Evolutionary conservation across 768 basidiomycete species (phyloP).

Genomic region (Suillus decipiens): DNA sequence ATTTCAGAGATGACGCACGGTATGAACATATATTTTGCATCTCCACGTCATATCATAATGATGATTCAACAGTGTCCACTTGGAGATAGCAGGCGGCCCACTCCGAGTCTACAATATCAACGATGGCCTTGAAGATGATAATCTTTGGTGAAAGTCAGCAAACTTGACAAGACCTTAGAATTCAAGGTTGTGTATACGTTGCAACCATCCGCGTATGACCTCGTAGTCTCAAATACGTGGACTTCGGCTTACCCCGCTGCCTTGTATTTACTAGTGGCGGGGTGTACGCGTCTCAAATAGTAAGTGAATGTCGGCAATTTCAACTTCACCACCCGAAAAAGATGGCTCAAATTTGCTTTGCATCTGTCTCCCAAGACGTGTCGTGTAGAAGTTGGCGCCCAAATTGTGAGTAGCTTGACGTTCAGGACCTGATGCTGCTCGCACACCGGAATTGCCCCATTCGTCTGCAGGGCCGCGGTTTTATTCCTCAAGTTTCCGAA

Average conservation of each 20-base stretch:
- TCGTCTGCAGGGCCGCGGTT: constrained; percentile 79
- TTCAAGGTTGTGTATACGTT: constrained; percentile 42
- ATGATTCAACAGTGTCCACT: background rate
- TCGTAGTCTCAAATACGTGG: constrained; percentile 64
- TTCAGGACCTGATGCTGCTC: constrained; percentile 56
- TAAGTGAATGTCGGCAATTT: constrained; percentile 61
- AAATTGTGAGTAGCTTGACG: constrained; percentile 74
- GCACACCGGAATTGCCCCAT: constrained; percentile 81
- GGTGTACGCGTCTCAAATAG: constrained; percentile 72
- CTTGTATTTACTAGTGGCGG: constrained; percentile 79
- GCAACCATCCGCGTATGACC: constrained; percentile 74
- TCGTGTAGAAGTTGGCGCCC: constrained; percentile 71
- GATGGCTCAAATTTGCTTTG: constrained; percentile 58
- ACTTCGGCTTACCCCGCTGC: constrained; percentile 43
- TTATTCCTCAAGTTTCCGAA: constrained; percentile 79
- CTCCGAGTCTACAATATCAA: constrained; percentile 56
- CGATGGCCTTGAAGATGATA: constrained; percentile 64
- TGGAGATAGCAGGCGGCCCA: constrained; percentile 14
- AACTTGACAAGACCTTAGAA: constrained; percentile 10
- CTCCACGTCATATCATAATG: constrained; percentile 32
- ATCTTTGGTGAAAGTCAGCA: constrained; percentile 42
- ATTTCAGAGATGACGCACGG: constrained; percentile 45
- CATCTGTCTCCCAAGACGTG: constrained; percentile 76
- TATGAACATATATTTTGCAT: constrained; percentile 59
- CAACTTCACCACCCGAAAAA: constrained; percentile 63